These are phyloP conservation scores for Erythrophleum ivorense DNA, from an alignment of 331 rosid genomes.

Conservation along the genomic window DNA sequence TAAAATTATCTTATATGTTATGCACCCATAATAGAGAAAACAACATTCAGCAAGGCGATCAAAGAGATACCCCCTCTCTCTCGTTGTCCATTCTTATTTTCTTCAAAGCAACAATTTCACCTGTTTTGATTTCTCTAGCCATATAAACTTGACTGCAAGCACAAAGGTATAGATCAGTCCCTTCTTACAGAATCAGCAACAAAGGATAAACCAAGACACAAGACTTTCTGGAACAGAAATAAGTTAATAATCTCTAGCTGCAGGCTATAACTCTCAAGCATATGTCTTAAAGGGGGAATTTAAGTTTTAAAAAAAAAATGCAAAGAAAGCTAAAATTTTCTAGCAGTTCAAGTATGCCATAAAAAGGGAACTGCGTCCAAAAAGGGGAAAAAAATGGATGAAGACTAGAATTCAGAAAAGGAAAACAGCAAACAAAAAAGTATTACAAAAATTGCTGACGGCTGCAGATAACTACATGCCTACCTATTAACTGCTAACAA, in stretches of 20 bases:
- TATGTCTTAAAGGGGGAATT: neutral
- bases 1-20: neutral
- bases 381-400: neutral
- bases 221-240: slow-evolving; percentile 1
- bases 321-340: neutral
- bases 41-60: neutral
- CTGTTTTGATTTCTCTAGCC: slow-evolving; percentile 89
- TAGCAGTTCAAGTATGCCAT: neutral
- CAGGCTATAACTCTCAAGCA: neutral
- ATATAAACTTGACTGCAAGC: slow-evolving; percentile 94
- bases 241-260: slow-evolving; percentile 11
- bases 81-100: slow-evolving; percentile 98
- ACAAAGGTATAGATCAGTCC: slow-evolving; percentile 34
- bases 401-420: neutral
- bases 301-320: neutral
- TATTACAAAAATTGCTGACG: neutral
- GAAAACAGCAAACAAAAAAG: neutral
- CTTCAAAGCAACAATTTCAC: slow-evolving; percentile 95
- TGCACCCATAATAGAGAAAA: slow-evolving; percentile 12
- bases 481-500: neutral
- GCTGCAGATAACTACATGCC: neutral
- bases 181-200: slow-evolving; percentile 24
- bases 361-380: neutral
- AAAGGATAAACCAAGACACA: slow-evolving; percentile 7
- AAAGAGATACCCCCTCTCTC: slow-evolving; percentile 85